These are phyloP conservation scores for Cardamine occulta DNA, from an alignment of 345 rosid genomes.

Conservation along the genomic window DNA sequence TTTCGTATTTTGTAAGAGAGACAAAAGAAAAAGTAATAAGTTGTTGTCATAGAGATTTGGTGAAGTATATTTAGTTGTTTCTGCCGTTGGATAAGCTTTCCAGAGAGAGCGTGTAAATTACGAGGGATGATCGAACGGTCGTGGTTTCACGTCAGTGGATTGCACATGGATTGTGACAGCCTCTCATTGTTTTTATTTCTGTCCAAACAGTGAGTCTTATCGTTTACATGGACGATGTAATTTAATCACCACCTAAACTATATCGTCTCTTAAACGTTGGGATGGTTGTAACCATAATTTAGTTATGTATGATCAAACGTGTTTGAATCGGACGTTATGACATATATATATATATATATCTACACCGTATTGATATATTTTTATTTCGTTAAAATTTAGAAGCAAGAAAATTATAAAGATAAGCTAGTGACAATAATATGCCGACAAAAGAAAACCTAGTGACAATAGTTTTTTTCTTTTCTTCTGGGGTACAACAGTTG, in stretches of 20 bases:
- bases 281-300: constrained; percentile 5
- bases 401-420: neutral
- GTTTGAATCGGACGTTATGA: neutral
- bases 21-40: constrained; percentile 34
- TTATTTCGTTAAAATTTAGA: neutral
- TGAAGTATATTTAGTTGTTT: constrained; percentile 32
- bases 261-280: neutral
- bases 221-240: constrained; percentile 4
- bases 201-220: constrained; percentile 8
- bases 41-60: constrained; percentile 43
- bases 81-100: constrained; percentile 33
- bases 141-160: constrained; percentile 22
- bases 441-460: too few species aligned
- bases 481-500: neutral
- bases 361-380: neutral
- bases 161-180: constrained; percentile 41
- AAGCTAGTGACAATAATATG: neutral
- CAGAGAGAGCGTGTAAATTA: constrained; percentile 26
- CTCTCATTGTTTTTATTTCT: constrained; percentile 7
- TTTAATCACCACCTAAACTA: neutral
- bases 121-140: constrained; percentile 36
- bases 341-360: neutral
- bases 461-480: neutral
- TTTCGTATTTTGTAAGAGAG: neutral
- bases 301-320: constrained; percentile 1